Conservation (phyloP, 1,284 basidiomycete genomes). For the Stygiomarasmius scandens region DNA sequence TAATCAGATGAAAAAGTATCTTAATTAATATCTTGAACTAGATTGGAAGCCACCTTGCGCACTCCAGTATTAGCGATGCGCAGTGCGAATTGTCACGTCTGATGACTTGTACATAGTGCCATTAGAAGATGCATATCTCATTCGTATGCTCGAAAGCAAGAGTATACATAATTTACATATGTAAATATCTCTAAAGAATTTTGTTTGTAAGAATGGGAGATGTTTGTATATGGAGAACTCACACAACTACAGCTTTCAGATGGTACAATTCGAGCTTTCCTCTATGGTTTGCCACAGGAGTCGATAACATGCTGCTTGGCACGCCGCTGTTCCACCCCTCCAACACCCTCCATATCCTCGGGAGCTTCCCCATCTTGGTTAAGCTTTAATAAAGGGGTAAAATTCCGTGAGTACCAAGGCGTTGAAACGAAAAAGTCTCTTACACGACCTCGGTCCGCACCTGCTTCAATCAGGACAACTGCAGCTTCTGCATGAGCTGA, state of each 20-base stretch:
- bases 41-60: no score
- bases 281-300: conserved; percentile 61
- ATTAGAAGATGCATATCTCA: no score
- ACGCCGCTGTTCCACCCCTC: conserved; percentile 79
- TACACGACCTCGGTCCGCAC: conserved; percentile 87
- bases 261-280: conserved; percentile 2
- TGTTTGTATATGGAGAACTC: background rate
- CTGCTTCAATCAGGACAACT: conserved; percentile 87
- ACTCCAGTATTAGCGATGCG: no score
- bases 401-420: background rate
- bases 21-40: no score
- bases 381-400: conserved; percentile 45
- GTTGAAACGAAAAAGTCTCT: conserved; percentile 34
- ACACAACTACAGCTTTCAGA: background rate
- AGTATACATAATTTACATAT: background rate
- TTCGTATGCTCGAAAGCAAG: no score
- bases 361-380: conserved; percentile 84
- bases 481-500: conserved; percentile 90
- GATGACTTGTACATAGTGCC: no score
- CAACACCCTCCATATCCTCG: conserved; percentile 85
- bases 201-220: background rate
- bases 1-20: no score
- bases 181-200: background rate
- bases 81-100: no score
- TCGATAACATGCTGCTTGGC: conserved; percentile 76